Conservation (phyloP, 257 asterid species). For the Jasminum sambac region DNA sequence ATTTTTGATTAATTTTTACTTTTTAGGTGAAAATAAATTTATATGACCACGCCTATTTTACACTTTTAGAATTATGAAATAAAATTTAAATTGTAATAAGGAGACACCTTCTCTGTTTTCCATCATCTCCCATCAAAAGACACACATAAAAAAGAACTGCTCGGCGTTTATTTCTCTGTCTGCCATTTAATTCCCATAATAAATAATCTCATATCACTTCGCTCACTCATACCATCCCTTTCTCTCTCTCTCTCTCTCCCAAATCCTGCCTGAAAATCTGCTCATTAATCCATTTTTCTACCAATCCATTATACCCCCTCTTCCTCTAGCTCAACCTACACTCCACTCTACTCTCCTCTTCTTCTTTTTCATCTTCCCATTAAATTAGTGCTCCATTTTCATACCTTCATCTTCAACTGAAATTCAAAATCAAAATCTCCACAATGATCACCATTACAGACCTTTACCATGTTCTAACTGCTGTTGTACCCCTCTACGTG, state of each 20-base stretch:
- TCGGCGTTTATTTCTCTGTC: slow-evolving; percentile 74
- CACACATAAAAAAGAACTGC: slow-evolving; percentile 48
- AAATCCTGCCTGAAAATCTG: slow-evolving; percentile 38
- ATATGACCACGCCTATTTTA: too few relatives aligned
- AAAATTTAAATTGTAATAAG: not conserved
- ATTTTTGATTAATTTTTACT: too few relatives aligned
- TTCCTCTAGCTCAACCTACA: not conserved
- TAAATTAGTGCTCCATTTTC: slow-evolving; percentile 4
- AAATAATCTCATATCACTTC: slow-evolving; percentile 48
- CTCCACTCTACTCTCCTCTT: too few relatives aligned
- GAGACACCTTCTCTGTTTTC: slow-evolving; percentile 43
- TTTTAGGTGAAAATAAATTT: too few relatives aligned
- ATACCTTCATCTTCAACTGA: not conserved
- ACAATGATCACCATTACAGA: slow-evolving; percentile 47
- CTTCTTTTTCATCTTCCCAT: not conserved
- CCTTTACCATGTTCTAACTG: slow-evolving; percentile 70
- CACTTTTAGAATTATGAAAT: too few relatives aligned
- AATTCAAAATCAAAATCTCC: not conserved
- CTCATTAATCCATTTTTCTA: slow-evolving; percentile 32
- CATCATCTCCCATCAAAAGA: slow-evolving; percentile 47
- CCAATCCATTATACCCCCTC: slow-evolving; percentile 17
- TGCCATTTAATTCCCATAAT: slow-evolving; percentile 61
- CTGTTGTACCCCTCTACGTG: slow-evolving; percentile 71
- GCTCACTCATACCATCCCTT: slow-evolving; percentile 21
- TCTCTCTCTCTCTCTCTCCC: slow-evolving; percentile 20